Conservation (phyloP, 352 stramenopile species). For the Pythium coloratum region DNA sequence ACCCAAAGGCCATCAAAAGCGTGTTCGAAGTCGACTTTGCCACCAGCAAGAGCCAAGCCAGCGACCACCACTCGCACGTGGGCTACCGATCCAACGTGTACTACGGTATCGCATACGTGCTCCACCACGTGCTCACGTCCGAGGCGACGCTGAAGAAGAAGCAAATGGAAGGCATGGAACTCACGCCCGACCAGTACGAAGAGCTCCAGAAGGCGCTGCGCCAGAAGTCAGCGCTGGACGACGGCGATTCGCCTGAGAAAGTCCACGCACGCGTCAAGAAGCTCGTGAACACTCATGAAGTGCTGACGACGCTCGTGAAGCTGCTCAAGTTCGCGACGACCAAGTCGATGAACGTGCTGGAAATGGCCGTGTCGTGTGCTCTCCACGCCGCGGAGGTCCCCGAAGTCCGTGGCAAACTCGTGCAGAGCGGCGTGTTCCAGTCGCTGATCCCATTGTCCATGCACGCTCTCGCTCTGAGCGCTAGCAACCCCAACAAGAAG, state of each 20-base stretch:
- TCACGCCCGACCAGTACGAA: conserved; percentile 98
- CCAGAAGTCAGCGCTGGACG: conserved; percentile 93
- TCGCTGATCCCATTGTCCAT: conserved; percentile 67
- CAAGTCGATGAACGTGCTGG: conserved; percentile 76
- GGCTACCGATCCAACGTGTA: conserved; percentile 84
- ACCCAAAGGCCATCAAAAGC: conserved; percentile 53
- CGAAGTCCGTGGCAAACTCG: conserved; percentile 66
- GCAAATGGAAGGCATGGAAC: conserved; percentile 95
- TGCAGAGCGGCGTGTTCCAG: conserved; percentile 81
- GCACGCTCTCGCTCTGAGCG: conserved; percentile 28
- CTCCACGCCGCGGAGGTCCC: conserved; percentile 67
- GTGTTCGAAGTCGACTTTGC: conserved; percentile 73
- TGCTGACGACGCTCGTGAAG: conserved; percentile 76
- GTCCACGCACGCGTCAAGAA: conserved; percentile 62
- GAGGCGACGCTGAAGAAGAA: conserved; percentile 94
- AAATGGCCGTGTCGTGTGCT: conserved; percentile 71
- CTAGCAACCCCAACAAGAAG: conserved; percentile 22
- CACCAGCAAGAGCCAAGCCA: conserved; percentile 25
- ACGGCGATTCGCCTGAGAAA: conserved; percentile 83
- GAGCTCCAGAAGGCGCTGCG: conserved; percentile 94
- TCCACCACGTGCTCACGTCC: conserved; percentile 93
- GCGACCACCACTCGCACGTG: conserved; percentile 37
- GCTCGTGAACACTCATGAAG: conserved; percentile 45
- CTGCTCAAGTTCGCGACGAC: conserved; percentile 74
- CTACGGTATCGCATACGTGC: conserved; percentile 94